Evolutionary conservation across 805 yeast species (phyloP).

Genomic region (Danielia reshetovae): DNA sequence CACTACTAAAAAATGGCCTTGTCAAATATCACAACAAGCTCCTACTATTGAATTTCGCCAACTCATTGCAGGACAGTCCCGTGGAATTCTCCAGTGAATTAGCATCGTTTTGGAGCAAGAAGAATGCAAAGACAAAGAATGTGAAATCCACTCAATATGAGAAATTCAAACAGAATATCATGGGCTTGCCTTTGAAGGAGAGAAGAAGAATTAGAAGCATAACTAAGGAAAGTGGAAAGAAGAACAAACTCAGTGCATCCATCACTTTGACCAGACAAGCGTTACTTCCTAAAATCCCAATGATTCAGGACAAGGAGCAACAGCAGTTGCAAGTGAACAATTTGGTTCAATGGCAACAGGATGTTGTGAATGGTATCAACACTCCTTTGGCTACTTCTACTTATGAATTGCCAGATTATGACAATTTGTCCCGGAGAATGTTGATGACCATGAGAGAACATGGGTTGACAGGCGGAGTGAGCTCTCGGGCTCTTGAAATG

Average conservation of each 20-base stretch:
- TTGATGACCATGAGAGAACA: conserved; percentile 83
- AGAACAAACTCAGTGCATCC: conserved; percentile 65
- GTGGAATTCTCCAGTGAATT: conserved; percentile 46
- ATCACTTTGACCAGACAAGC: conserved; percentile 70
- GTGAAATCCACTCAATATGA: conserved; percentile 71
- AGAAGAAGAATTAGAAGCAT: conserved; percentile 80
- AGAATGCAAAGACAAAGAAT: conserved; percentile 42
- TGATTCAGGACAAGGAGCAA: conserved; percentile 49
- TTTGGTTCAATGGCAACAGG: conserved; percentile 86
- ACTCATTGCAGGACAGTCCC: conserved; percentile 74
- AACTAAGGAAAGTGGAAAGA: conserved; percentile 77
- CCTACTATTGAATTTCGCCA: conserved; percentile 76
- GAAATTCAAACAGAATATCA: conserved; percentile 75
- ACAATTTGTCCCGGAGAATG: conserved; percentile 62
- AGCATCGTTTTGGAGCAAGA: conserved; percentile 45
- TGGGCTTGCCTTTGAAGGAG: conserved; percentile 82
- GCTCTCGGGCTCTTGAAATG: conserved; percentile 73
- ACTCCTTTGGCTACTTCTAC: conserved; percentile 75
- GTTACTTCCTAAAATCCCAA: conserved; percentile 80
- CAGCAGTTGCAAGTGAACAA: conserved; percentile 44
- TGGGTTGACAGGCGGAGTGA: conserved; percentile 81
- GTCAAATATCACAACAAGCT: conserved; percentile 77
- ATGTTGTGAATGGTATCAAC: conserved; percentile 79
- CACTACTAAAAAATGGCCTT: conserved; percentile 47
- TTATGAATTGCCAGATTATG: conserved; percentile 79